Percentiles rank a stretch among this genome's conserved stretches.
Conservation (phyloP, 495 filamentous ascomycete genomes). For the Hypoxylon fragiforme region DNA sequence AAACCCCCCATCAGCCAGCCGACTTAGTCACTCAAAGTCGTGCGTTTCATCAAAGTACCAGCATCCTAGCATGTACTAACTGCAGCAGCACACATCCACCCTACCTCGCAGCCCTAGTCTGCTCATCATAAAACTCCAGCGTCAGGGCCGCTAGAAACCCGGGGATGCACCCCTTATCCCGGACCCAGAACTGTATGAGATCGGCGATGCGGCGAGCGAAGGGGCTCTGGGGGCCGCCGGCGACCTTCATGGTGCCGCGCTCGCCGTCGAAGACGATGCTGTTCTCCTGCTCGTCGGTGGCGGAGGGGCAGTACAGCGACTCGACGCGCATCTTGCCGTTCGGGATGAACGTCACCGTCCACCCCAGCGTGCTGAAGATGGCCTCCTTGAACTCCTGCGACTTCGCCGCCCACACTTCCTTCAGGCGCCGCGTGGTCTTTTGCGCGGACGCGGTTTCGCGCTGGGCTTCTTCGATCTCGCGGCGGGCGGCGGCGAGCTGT, state of each 20-base stretch:
- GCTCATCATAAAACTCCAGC: slow-evolving; percentile 89
- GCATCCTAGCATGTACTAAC: no score
- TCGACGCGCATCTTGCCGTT: slow-evolving; percentile 90
- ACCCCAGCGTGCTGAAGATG: slow-evolving; percentile 84
- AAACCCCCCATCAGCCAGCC: no score
- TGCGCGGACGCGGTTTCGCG: slow-evolving; percentile 77
- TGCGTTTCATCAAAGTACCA: no score
- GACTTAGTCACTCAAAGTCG: no score
- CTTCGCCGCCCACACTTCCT: slow-evolving; percentile 87
- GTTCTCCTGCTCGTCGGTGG: slow-evolving; percentile 75
- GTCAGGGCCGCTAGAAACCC: slow-evolving; percentile 89
- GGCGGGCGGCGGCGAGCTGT: slow-evolving; percentile 70
- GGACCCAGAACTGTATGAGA: slow-evolving; percentile 90
- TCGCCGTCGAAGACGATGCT: slow-evolving; percentile 97
- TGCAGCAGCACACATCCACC: no score
- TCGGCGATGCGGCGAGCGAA: slow-evolving; percentile 85
- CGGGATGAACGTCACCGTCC: slow-evolving; percentile 89
- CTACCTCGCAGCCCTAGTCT: slow-evolving; percentile 34
- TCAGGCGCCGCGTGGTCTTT: slow-evolving; percentile 81
- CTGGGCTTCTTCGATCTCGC: slow-evolving; percentile 72
- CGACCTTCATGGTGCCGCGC: slow-evolving; percentile 95
- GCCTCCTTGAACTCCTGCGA: slow-evolving; percentile 91
- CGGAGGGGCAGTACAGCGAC: slow-evolving; percentile 70
- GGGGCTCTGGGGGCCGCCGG: slow-evolving; percentile 79
- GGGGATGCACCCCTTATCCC: slow-evolving; percentile 86